Base-by-base conservation (phyloP, 2,329 filamentous ascomycete genomes). In the Colletotrichum melonis region DNA sequence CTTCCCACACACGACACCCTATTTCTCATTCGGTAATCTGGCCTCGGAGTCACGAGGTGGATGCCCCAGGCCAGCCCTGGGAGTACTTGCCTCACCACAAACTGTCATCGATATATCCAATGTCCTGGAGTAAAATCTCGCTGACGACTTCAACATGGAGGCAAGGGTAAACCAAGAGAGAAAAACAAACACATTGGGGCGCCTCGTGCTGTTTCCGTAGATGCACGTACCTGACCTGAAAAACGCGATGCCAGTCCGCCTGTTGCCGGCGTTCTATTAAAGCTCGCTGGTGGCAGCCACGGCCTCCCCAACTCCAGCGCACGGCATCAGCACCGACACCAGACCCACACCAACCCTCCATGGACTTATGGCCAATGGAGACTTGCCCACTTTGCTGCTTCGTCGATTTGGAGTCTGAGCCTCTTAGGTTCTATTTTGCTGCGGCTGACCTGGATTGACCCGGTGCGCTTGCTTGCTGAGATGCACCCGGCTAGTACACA, bases 251-350 rank as follows among this genome's bases (percentile, higher is more conserved):
- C 6, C 26, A 68, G 69, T 59, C 69, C 57, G 64, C 56, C 42
- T 54, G 30, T 9, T 52, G 69, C 64, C 69, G 64, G 69, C 63
- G 58, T 68, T 35, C 49, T 58, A 62, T 62, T 24, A 28, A 19
- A 49, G 56, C 30, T 72, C 8, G 49, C 56, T 46, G 69, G 64
- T 28, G 19, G 69, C 64, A 63, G 57, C 69, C 69, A 63, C 69
- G 32, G 64, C 28, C 28, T 28, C 22, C 35, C 64, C 69, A 69
- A 57, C 49, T 59, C 19, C 32, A 16, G 42, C 52, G 63, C 63
- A 65, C 32, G 52, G 63, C 49, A 65, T 56, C 63, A 65, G 63
- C 63, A 65, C 52, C 52, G 63, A 65, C 52, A 55, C 30, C 52
- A 32, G 62, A 49, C 19, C 63, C 63, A 65, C 63, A 11, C n/a